Conservation (phyloP, 2,329 filamentous ascomycete genomes). For the Claviceps maximensis region DNA sequence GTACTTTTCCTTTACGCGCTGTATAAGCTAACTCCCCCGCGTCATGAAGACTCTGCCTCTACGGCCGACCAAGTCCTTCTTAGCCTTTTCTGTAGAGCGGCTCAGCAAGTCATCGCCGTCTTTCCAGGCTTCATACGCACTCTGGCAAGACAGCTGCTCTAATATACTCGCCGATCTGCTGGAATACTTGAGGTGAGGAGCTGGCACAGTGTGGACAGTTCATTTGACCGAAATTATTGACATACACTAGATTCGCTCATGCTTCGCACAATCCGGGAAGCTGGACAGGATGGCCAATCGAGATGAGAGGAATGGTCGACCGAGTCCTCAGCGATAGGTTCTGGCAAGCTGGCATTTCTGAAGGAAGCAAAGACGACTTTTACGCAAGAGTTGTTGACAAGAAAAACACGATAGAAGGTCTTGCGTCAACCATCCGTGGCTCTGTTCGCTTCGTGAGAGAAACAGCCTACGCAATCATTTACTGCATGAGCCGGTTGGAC, state of each 20-base stretch:
- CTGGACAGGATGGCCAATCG: constrained; percentile 63
- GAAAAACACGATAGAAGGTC: constrained; percentile 78
- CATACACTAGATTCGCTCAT: constrained; percentile 57
- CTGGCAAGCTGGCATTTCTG: constrained; percentile 96
- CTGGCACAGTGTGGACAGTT: background rate
- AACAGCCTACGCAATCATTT: constrained; percentile 86
- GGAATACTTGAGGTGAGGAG: constrained; percentile 57
- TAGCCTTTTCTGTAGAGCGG: constrained; percentile 87
- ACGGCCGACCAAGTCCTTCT: constrained; percentile 75
- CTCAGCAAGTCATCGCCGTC: constrained; percentile 59
- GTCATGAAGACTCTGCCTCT: constrained; percentile 56
- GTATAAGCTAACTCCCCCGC: constrained; percentile 5
- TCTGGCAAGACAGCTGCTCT: constrained; percentile 81
- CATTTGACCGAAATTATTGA: background rate
- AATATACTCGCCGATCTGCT: constrained; percentile 75
- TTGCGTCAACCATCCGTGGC: constrained; percentile 84
- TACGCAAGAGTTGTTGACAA: constrained; percentile 84
- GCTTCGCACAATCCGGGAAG: constrained; percentile 78
- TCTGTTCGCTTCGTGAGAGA: constrained; percentile 83
- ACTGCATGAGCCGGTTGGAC: constrained; percentile 79
- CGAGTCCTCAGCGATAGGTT: constrained; percentile 87
- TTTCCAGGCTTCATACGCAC: constrained; percentile 59
- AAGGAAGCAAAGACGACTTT: constrained; percentile 91
- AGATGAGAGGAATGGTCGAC: constrained; percentile 65
- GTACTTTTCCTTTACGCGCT: constrained; percentile 8